Evolutionary conservation across 2,329 filamentous ascomycete genomes (phyloP), one percentile per base, ranked within the genome.

Genomic region (Lecanosticta acicola): DNA sequence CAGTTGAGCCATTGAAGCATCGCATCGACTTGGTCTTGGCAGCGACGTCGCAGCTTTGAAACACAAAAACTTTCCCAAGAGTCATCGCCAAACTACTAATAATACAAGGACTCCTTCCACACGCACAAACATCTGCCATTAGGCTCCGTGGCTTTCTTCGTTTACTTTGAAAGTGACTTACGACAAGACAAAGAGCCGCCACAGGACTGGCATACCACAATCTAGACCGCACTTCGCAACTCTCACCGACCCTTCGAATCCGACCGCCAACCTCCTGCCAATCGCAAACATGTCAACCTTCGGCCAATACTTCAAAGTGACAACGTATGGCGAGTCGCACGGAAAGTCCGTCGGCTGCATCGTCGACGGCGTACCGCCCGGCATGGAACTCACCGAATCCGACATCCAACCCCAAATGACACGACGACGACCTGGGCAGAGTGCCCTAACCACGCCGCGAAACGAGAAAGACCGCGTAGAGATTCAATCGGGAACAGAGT

Each of bases 271-370:
- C 24, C 24, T 29, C 24, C 24, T 29, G 5, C 24, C 32, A 32
- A 14, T 32, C 19, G 21, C 33, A 13, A 76, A 49, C 54, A 93
- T 93, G 87, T 95, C 89, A 59, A 91, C 87, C 45, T 95, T 94
- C 69, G 89, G 90, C 59, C 75, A 84, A 41, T 77, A 83, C 68
- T 93, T 93, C 71, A 78, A 78, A 59, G 87, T 94, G 57, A 89
- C 86, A 54, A 94, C 87, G 81, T 89, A 77, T 58, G 85, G 85
- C 66, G 85, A 90, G 69, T 94, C 87, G 46, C 91, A 96, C 72
- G 94, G 91, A 74, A 84, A 83, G 62, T 91, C 85, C 24, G 89
- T 97, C 61, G 90, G 89, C 64, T 94, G 87, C 73, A 96, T 97
- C 62, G 84, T 97, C 69, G 91, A 97, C 66, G 89, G 89, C 59